Conservation (phyloP, 1,139 yeast species). For the Saccharomycopsis hybrid region DNA sequence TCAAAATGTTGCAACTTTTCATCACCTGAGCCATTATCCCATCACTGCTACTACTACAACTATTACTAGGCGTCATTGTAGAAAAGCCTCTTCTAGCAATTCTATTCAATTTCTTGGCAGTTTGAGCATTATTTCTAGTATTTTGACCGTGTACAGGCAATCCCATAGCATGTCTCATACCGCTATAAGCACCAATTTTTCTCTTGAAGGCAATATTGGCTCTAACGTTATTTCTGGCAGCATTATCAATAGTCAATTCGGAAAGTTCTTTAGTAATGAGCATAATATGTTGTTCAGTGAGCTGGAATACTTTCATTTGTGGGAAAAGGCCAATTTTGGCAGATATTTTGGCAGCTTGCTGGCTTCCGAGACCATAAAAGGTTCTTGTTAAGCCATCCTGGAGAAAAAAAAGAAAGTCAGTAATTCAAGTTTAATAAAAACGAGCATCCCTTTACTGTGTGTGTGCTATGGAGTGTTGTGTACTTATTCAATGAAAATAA, state of each 20-base stretch:
- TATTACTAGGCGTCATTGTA: not conserved
- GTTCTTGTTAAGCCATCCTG: slow-evolving; percentile 72
- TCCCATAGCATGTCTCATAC: slow-evolving; percentile 83
- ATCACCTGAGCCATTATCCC: no score
- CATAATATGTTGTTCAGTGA: slow-evolving; percentile 81
- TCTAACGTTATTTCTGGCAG: slow-evolving; percentile 69
- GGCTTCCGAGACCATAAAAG: slow-evolving; percentile 78
- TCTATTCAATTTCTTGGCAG: slow-evolving; percentile 81
- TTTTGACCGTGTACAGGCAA: slow-evolving; percentile 92
- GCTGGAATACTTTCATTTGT: slow-evolving; percentile 87
- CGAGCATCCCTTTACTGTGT: no score
- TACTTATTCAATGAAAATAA: no score
- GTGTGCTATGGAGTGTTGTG: no score
- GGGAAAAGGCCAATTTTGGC: slow-evolving; percentile 90
- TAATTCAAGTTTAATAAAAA: not conserved
- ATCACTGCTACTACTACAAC: no score
- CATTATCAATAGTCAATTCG: slow-evolving; percentile 78
- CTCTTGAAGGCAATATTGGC: slow-evolving; percentile 78
- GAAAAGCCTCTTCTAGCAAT: slow-evolving; percentile 52
- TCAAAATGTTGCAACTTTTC: no score
- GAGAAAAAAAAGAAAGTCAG: not conserved
- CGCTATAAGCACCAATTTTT: slow-evolving; percentile 78
- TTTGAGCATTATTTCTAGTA: slow-evolving; percentile 83
- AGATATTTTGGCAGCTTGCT: slow-evolving; percentile 72
- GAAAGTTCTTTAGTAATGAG: slow-evolving; percentile 83